phyloP scores from a whole-genome alignment of 139 green algal species.

The Raphidocelis subcapitata region DNA sequence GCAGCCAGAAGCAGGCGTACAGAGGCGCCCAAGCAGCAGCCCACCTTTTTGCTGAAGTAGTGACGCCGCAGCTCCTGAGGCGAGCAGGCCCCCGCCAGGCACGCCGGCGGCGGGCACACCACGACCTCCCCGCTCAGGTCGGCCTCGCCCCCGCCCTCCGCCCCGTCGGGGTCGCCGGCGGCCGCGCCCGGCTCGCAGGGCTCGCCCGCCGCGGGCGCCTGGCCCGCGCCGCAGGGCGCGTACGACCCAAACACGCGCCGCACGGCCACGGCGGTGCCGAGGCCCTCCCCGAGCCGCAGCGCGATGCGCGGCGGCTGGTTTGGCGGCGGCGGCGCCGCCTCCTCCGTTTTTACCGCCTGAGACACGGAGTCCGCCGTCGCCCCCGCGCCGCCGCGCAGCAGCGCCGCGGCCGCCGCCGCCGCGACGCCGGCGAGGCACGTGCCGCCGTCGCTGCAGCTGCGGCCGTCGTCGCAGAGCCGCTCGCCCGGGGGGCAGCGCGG shows the following conservation, averaged over 20 bases:
- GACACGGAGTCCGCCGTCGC: no score
- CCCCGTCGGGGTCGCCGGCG: slow-evolving; percentile 21
- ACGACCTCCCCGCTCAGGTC: slow-evolving; percentile 37
- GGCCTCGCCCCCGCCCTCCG: not conserved
- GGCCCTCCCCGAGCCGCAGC: not conserved
- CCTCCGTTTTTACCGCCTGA: no score
- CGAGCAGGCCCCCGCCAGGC: slow-evolving; percentile 31
- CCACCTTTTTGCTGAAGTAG: slow-evolving; percentile 28
- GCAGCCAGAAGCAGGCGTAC: no score
- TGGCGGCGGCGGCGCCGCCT: not conserved
- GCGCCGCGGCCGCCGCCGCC: no score
- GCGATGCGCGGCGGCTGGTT: slow-evolving; percentile 11
- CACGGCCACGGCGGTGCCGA: not conserved
- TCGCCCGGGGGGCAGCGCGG: slow-evolving; percentile 34
- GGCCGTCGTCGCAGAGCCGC: slow-evolving; percentile 32
- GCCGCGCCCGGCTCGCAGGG: slow-evolving; percentile 45
- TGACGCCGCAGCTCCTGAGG: slow-evolving; percentile 28
- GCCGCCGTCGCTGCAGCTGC: slow-evolving; percentile 28
- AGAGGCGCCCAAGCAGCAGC: no score
- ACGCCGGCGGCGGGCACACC: slow-evolving; percentile 42
- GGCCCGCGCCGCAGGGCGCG: slow-evolving; percentile 3
- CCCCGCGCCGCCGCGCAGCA: no score
- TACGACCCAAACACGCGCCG: slow-evolving; percentile 19
- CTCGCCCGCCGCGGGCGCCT: slow-evolving; percentile 1
- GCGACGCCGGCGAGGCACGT: slow-evolving; percentile 4